phyloP scores from a whole-genome alignment of 2,329 filamentous ascomycete genomes.

The Verticillium longisporum region DNA sequence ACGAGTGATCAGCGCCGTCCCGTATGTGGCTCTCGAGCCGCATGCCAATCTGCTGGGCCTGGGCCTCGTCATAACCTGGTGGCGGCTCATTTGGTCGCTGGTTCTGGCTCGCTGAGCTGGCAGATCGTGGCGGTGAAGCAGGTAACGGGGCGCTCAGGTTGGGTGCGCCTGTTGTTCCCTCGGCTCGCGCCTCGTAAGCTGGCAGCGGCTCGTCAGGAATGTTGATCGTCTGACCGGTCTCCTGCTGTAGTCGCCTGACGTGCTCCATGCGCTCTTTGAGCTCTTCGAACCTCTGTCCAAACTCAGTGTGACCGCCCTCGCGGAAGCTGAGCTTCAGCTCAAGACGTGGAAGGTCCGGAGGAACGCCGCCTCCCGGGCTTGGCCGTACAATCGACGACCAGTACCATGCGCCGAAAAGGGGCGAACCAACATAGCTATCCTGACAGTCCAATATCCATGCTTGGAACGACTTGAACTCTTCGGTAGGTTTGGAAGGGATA shows the following conservation, averaged over 20 bases:
- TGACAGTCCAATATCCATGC: conserved; percentile 80
- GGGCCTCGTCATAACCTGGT: conserved; percentile 86
- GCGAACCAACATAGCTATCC: conserved; percentile 79
- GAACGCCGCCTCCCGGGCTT: conserved; percentile 76
- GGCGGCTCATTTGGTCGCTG: conserved; percentile 66
- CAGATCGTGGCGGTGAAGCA: conserved; percentile 21
- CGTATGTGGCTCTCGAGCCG: conserved; percentile 64
- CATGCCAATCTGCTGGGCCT: conserved; percentile 58
- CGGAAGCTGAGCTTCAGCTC: conserved; percentile 86
- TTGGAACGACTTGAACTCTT: conserved; percentile 77
- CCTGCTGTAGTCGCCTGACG: conserved; percentile 66
- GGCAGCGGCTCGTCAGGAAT: conserved; percentile 83
- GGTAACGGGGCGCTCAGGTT: conserved; percentile 24
- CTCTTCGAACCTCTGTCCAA: conserved; percentile 73
- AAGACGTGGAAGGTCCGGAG: conserved; percentile 62
- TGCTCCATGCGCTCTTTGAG: conserved; percentile 80
- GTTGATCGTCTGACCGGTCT: conserved; percentile 55
- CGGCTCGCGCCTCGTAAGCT: conserved; percentile 64
- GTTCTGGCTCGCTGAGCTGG: conserved; percentile 27
- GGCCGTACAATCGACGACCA: conserved; percentile 79
- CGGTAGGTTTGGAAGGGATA: conserved; percentile 64
- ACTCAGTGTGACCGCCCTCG: conserved; percentile 92
- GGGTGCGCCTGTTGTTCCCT: conserved; percentile 16
- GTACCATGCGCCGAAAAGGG: conserved; percentile 88
- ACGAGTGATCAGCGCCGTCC: conserved; percentile 61